These are phyloP conservation scores for Aphanoascus verrucosus DNA, from an alignment of 2,329 filamentous ascomycete species.

Conservation along the genomic window DNA sequence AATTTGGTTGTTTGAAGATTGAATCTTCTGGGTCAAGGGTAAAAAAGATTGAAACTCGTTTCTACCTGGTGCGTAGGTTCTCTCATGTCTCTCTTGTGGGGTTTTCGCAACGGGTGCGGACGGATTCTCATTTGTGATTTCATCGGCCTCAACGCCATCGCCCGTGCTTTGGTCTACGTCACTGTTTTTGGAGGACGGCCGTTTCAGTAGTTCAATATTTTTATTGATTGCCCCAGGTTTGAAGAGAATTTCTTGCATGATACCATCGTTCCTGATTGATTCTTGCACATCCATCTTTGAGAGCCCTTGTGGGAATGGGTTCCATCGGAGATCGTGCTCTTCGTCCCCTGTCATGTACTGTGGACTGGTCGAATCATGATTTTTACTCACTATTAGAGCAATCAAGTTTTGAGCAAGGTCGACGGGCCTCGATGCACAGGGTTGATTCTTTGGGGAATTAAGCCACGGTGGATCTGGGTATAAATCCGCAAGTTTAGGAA, in stretches of 20 bases:
- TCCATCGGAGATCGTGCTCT: slow-evolving; percentile 8
- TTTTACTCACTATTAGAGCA: not conserved
- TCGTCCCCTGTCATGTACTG: not conserved
- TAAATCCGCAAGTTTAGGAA: slow-evolving; percentile 40
- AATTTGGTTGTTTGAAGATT: not conserved
- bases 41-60: not conserved
- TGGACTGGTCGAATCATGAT: not conserved
- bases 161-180: not conserved
- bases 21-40: not conserved
- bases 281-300: not conserved
- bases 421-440: not conserved
- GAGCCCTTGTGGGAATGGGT: slow-evolving; percentile 5
- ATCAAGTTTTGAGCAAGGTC: not conserved
- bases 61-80: no score
- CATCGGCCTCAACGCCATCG: no score
- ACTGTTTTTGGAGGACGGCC: not conserved
- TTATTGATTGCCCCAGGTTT: not conserved
- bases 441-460: not conserved
- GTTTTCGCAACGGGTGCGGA: no score
- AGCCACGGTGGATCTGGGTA: slow-evolving; percentile 40
- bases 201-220: not conserved
- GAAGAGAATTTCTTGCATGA: not conserved
- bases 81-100: no score
- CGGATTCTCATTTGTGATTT: no score
- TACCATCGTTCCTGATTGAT: not conserved